A percentile compares a stretch with the other conserved stretches of the same genome.
Evolutionary conservation across 1,284 basidiomycete species (phyloP).

Genomic region (Puccinia horiana): DNA sequence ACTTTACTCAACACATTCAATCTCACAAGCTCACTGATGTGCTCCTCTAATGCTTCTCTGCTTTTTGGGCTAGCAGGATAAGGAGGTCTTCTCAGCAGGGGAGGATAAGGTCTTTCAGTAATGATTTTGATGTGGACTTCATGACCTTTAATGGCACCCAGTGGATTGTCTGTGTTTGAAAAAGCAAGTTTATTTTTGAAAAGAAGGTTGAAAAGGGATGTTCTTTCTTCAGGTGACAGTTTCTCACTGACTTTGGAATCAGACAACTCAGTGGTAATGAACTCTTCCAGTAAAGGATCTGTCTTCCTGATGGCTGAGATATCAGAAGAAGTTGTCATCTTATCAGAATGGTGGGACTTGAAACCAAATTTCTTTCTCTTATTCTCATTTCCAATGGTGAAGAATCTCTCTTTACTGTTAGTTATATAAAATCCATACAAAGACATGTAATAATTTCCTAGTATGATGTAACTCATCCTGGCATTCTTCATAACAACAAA

Average conservation of each 20-base stretch:
- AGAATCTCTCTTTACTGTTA: conserved; percentile 23
- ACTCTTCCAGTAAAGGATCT: neutral
- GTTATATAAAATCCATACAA: conserved; percentile 30
- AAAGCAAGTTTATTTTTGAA: neutral
- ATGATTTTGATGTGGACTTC: conserved; percentile 5
- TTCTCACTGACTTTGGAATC: neutral
- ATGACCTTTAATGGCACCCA: conserved; percentile 19
- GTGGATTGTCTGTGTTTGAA: neutral
- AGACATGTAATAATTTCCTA: conserved; percentile 8
- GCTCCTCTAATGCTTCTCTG: neutral
- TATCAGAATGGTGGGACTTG: neutral
- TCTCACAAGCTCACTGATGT: neutral
- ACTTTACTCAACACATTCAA: neutral
- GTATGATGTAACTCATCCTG: neutral
- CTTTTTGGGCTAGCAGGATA: conserved; percentile 34
- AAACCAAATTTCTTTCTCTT: conserved; percentile 28
- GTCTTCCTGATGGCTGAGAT: neutral
- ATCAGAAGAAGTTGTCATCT: neutral
- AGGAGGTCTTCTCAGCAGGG: conserved; percentile 13
- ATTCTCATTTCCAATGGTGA: conserved; percentile 24
- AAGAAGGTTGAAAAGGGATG: neutral
- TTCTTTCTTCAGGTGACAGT: neutral
- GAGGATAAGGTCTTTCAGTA: conserved; percentile 22
- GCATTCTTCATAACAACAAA: too few relatives aligned
- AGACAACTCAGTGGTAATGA: neutral